Percentiles rank a stretch among this genome's conserved stretches.
These are phyloP conservation scores for Malassezia nana DNA, from an alignment of 1,284 basidiomycete genomes.

Conservation along the genomic window DNA sequence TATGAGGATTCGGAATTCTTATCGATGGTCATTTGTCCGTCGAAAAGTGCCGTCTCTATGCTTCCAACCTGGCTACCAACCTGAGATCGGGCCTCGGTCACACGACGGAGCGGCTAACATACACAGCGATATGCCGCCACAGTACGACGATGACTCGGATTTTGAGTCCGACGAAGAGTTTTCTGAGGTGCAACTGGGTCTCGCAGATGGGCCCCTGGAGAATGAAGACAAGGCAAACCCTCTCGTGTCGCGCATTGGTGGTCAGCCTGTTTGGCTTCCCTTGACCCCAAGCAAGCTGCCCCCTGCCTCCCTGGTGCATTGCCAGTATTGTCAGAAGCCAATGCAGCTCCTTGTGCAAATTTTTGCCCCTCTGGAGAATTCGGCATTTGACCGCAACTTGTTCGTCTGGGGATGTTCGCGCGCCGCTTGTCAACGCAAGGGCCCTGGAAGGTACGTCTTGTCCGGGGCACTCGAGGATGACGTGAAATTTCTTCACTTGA, in stretches of 20 bases:
- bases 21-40: not conserved
- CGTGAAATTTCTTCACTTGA: slow-evolving; percentile 49
- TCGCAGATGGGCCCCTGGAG: slow-evolving; percentile 40
- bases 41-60: slow-evolving; percentile 24
- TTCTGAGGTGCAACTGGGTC: slow-evolving; percentile 37
- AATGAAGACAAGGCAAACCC: slow-evolving; percentile 39
- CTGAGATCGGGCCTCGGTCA: slow-evolving; percentile 18
- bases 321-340: slow-evolving; percentile 28
- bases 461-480: slow-evolving; percentile 29
- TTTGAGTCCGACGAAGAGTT: slow-evolving; percentile 32
- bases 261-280: slow-evolving; percentile 40
- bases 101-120: slow-evolving; percentile 8
- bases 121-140: not conserved
- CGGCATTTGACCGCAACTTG: slow-evolving; percentile 39
- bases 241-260: slow-evolving; percentile 45
- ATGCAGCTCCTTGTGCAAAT: slow-evolving; percentile 47
- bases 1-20: slow-evolving; percentile 27
- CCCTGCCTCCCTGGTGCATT: slow-evolving; percentile 21
- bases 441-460: slow-evolving; percentile 30
- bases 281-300: slow-evolving; percentile 19
- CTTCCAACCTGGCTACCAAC: slow-evolving; percentile 43
- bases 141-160: slow-evolving; percentile 34
- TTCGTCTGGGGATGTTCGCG: slow-evolving; percentile 45
- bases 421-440: slow-evolving; percentile 33
- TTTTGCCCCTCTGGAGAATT: slow-evolving; percentile 45